Evolutionary conservation across 192 early-diverging fungal genomes (phyloP).

Genomic region (Podila verticillata): DNA sequence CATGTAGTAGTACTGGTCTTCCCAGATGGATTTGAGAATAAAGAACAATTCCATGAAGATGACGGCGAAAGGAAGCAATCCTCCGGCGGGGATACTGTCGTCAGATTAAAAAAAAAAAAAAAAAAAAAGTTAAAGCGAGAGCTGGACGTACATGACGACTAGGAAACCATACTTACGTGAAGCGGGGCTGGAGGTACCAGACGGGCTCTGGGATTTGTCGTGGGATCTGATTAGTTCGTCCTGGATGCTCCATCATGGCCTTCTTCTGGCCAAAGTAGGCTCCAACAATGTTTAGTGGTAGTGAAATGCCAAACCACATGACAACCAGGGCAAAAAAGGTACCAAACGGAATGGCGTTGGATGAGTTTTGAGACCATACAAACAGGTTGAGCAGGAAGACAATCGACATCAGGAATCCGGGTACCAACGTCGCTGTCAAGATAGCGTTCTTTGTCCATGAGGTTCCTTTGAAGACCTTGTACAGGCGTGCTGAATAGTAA

Average conservation of each 20-base stretch:
- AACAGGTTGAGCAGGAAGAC: slow-evolving; percentile 86
- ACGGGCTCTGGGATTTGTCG: slow-evolving; percentile 89
- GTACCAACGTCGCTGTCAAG: slow-evolving; percentile 68
- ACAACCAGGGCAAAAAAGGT: slow-evolving; percentile 82
- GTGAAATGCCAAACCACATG: slow-evolving; percentile 84
- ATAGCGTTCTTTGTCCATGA: slow-evolving; percentile 77
- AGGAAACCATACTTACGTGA: slow-evolving; percentile 52
- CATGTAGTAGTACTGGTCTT: slow-evolving; percentile 74
- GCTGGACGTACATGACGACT: neutral
- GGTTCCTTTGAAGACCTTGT: slow-evolving; percentile 73
- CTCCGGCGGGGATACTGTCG: slow-evolving; percentile 52
- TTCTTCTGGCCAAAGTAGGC: slow-evolving; percentile 88
- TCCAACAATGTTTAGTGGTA: slow-evolving; percentile 85
- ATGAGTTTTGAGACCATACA: slow-evolving; percentile 86
- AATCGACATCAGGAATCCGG: slow-evolving; percentile 67
- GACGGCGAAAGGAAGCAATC: slow-evolving; percentile 69
- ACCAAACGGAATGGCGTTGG: slow-evolving; percentile 90
- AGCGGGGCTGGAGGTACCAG: slow-evolving; percentile 69
- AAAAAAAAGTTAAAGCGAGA: neutral
- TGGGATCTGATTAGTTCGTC: slow-evolving; percentile 92
- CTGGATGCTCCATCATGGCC: slow-evolving; percentile 81
- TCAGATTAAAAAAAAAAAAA: too few relatives aligned
- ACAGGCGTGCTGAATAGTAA: slow-evolving; percentile 75
- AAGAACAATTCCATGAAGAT: slow-evolving; percentile 80
- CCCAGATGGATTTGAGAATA: slow-evolving; percentile 75